Conservation (phyloP, 306 rosid species). For the Inga leiocalycina region DNA sequence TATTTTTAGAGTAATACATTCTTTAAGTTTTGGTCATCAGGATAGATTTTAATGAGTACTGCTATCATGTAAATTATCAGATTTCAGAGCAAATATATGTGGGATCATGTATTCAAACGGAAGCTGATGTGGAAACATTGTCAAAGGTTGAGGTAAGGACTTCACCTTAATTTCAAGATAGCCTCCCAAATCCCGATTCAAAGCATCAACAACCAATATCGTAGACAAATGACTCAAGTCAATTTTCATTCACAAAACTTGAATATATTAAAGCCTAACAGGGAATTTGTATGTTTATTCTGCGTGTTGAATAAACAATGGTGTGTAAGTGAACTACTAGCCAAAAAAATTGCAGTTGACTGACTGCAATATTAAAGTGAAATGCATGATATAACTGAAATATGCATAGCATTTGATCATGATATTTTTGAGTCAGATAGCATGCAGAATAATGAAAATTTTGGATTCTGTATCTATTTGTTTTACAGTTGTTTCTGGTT, state of each 20-base stretch:
- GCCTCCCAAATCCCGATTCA: constrained; percentile 18
- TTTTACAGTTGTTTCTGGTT: constrained; percentile 2
- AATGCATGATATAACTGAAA: constrained; percentile 22
- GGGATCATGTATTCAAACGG: constrained; percentile 92
- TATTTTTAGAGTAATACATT: constrained; percentile 14
- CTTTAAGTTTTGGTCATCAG: constrained; percentile 10
- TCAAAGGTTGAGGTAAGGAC: constrained; percentile 60
- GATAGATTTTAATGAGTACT: constrained; percentile 18
- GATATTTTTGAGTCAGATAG: constrained; percentile 21
- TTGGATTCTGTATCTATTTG: constrained; percentile 7
- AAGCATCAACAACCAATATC: background rate
- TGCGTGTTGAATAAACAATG: constrained; percentile 17
- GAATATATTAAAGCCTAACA: constrained; percentile 8
- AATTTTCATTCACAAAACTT: constrained; percentile 23
- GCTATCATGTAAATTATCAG: constrained; percentile 47
- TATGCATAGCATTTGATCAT: constrained; percentile 5
- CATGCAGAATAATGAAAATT: constrained; percentile 8
- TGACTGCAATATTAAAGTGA: constrained; percentile 6
- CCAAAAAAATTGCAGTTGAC: background rate
- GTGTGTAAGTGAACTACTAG: constrained; percentile 1
- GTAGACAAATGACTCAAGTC: constrained; percentile 19
- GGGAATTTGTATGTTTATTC: constrained; percentile 17
- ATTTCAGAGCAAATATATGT: constrained; percentile 89
- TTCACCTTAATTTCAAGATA: constrained; percentile 11
- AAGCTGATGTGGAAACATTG: constrained; percentile 74